Evolutionary conservation across 2,329 filamentous ascomycete species (phyloP), one percentile per base, ranked within the genome.

Genomic region (Setomelanomma holmii): DNA sequence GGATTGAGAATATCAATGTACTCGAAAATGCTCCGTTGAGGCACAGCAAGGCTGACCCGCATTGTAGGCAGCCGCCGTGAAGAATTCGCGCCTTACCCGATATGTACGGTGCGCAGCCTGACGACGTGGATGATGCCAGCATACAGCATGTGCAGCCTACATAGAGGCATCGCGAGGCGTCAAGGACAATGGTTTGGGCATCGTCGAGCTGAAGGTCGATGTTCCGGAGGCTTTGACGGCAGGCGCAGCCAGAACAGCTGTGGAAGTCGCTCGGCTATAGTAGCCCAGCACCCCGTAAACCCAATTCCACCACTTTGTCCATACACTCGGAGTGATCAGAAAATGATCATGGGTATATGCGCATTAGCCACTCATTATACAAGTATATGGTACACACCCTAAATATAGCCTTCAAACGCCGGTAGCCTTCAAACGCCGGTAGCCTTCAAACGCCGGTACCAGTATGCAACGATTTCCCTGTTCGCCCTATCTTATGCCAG

Each of bases 401-500:
- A 12, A 38, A 43, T 30, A 21, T n/a, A n/a, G n/a, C n/a, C 30
- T 34, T 17, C 5, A 22, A 60, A 40, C 45, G 45, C 21, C 36
- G 43, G 27, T 59, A 30, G 34, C 34, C 34, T 36, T 16, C 12
- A 16, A 17, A 40, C 45, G 45, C 21, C 36, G 43, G 27, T 59
- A 30, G 34, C 34, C 34, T 36, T 16, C 12, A 16, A 17, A 40
- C 45, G 45, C 21, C 36, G 43, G 27, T 59, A 30, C 24, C 7
- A 7, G 24, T 30, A 30, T 63, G 75, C 76, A 78, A 53, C 76
- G 61, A 12, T 72, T 71, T 54, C 75, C 61, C 8, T 56, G 53
- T 16, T 54, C 54, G 17, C 73, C 73, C 50, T 55, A 51, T 3
- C 80, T 79, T 8, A 85, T 83, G 20, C 83, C 84, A 22, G 68